Base-by-base conservation (phyloP, 1,284 basidiomycete genomes). In the Athelia psychrophila region DNA sequence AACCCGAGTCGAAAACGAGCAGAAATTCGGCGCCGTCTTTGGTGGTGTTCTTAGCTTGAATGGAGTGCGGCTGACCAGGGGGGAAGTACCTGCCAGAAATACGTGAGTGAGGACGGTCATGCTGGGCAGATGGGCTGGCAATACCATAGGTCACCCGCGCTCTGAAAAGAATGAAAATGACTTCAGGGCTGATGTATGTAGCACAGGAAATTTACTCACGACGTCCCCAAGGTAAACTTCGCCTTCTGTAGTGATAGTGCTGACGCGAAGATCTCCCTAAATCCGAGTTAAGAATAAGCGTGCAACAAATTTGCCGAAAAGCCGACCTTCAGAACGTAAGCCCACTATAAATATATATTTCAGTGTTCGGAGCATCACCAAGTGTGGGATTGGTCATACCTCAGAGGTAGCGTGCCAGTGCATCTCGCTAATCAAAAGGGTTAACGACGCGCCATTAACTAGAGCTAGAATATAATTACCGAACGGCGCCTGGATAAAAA, bases 381-480 rank as follows among this genome's bases (percentile, higher is more conserved):
- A 19, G 27, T 40, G 22, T 48, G 15, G 19, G 9, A 25, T 8
- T n/a, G 25, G 27, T 30, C 40, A 54, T 58, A 70, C 73, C 62
- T 84, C 82, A 25, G 70, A 73, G 40, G 74, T 73, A 1, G 64
- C 72, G 58, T 84, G 83, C 82, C 83, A 85, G 51, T 85, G 82
- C 57, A 85, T 65, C 62, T 84, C 82, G 50, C 78, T 77, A 32
- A 2, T 36, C 38, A 35, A 48, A 32, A 0, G n/a, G 46, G 6
- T 42, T 58, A n/a, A 57, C 49, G 1, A 49, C 2, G 27, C 30
- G 44, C 2, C 15, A 1, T 20, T 24, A 30, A 22, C 30, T 20
- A 5, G 15, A 47, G 22, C 13, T 36, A 0, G 13, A 8, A 10
- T 19, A 53, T 42, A 5, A 72, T 54, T 50, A 75, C 69, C 80